A percentile compares a stretch with the other conserved stretches of the same genome.
phyloP scores from a whole-genome alignment of 768 basidiomycete species.

The Suillus plorans region DNA sequence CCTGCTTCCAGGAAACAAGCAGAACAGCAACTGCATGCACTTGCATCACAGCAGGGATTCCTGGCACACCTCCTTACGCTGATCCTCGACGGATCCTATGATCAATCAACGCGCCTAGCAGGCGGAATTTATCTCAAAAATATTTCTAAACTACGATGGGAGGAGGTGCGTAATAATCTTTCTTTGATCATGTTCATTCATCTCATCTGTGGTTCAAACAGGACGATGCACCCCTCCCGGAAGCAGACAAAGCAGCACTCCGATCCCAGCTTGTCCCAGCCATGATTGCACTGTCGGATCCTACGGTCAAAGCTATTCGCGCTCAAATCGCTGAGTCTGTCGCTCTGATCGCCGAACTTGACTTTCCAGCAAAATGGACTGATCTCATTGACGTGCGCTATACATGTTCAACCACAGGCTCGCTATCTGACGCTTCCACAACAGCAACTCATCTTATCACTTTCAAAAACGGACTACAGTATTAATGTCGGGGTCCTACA shows the following conservation, averaged over 20 bases:
- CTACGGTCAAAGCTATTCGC: slow-evolving; percentile 69
- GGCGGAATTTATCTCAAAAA: slow-evolving; percentile 94
- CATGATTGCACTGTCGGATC: slow-evolving; percentile 82
- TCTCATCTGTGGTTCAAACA: slow-evolving; percentile 26
- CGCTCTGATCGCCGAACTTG: slow-evolving; percentile 84
- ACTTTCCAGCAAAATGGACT: slow-evolving; percentile 89
- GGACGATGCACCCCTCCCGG: slow-evolving; percentile 72
- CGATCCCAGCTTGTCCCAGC: slow-evolving; percentile 82
- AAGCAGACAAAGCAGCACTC: slow-evolving; percentile 70
- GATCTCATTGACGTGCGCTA: slow-evolving; percentile 84
- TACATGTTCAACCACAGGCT: neutral
- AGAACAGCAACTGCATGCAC: slow-evolving; percentile 68
- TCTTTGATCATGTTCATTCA: neutral
- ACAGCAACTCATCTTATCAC: slow-evolving; percentile 86
- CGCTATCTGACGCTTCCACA: slow-evolving; percentile 2
- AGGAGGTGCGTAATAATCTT: slow-evolving; percentile 56
- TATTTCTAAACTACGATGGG: slow-evolving; percentile 83
- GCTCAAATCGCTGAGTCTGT: slow-evolving; percentile 93
- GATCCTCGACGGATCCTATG: slow-evolving; percentile 63
- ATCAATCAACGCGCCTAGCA: slow-evolving; percentile 74
- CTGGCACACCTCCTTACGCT: slow-evolving; percentile 75
- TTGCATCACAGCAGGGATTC: slow-evolving; percentile 77
- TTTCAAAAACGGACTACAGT: slow-evolving; percentile 79
- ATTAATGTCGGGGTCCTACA: slow-evolving; percentile 89
- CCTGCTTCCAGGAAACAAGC: slow-evolving; percentile 75